Evolutionary conservation across 257 asterid genomes (phyloP).

Genomic region (Solanum sejunctum): DNA sequence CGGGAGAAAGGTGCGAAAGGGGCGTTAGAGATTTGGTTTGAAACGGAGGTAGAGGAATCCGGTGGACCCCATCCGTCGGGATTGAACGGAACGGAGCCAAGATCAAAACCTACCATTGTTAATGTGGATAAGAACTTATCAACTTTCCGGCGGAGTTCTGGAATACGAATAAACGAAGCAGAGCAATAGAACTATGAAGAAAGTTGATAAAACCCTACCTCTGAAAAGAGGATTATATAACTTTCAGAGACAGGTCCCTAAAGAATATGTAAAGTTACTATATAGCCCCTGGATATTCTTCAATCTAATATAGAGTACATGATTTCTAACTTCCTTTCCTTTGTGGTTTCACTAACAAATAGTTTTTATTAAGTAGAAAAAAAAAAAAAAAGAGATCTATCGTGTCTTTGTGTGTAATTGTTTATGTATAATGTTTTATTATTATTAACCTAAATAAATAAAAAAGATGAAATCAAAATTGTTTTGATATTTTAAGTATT

Average conservation of each 20-base stretch:
- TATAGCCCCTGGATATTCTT: not conserved
- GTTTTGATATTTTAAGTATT: not conserved
- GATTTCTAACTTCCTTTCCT: too few relatives aligned
- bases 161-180: not conserved
- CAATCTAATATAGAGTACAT: too few relatives aligned
- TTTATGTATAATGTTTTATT: not conserved
- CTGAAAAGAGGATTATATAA: not conserved
- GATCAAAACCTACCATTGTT: conserved; percentile 60
- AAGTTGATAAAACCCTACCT: not conserved
- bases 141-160: not conserved
- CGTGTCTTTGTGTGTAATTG: not conserved
- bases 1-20: conserved; percentile 99
- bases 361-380: too few relatives aligned
- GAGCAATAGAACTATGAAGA: not conserved
- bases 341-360: too few relatives aligned
- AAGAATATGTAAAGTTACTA: not conserved
- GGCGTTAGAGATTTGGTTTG: conserved; percentile 52
- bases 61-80: conserved; percentile 98
- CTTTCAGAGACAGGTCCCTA: not conserved
- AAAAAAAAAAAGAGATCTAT: too few relatives aligned
- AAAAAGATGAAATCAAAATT: not conserved
- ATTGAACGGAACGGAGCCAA: conserved; percentile 74
- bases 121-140: not conserved
- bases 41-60: conserved; percentile 32
- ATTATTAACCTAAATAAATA: not conserved